Base-by-base conservation (phyloP, 2,329 filamentous ascomycete genomes). In the Ascosphaera aggregata region DNA sequence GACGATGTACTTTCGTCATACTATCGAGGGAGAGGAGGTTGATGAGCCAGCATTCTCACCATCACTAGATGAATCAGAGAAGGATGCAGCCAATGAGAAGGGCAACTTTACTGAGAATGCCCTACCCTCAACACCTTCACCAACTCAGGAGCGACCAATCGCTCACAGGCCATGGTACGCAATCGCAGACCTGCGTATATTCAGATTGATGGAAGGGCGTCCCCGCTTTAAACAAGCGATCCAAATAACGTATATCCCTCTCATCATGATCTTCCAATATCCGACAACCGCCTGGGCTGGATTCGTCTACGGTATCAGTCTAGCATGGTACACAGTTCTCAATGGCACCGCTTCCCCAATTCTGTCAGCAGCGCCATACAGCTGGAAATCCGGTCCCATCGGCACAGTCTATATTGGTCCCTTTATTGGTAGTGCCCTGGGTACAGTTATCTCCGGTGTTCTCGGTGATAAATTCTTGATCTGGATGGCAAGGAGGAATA, bases 1-100 rank as follows among this genome's bases (percentile, higher is more conserved):
- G 50, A 71, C 69, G 3, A 72, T 68, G 48, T 71, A 65, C 47
- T 51, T 56, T 38, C 60, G 63, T 9, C 40, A 49, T 3, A 55
- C 54, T 4, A 39, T 53, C 38, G 54, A 55, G 36, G 55, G 49
- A 16, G 44, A 49, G 19, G 45, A 48, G 31, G 18, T 43, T n/a
- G 44, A 40, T 5, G 18, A 39, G 13, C 9, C 13, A 27, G 15
- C 41, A 5, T 39, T 17, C 9, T 27, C 39, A 18, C 16, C 22
- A 15, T 7, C 17, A 38, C 4, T 13, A n/a, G 37, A 38, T 9
- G 37, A 34, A 31, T n/a, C n/a, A n/a, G 30, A 39, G 37, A 39
- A 30, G 22, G 22, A 39, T 31, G 16, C 18, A 24, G 15, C 31
- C 3, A 34, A n/a, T 3, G 22, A 24, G 20, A 39, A 39, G 13